Evolutionary conservation across 352 stramenopile genomes (phyloP), one percentile per base, ranked within the genome.

Genomic region (Thraustotheca clavata): DNA sequence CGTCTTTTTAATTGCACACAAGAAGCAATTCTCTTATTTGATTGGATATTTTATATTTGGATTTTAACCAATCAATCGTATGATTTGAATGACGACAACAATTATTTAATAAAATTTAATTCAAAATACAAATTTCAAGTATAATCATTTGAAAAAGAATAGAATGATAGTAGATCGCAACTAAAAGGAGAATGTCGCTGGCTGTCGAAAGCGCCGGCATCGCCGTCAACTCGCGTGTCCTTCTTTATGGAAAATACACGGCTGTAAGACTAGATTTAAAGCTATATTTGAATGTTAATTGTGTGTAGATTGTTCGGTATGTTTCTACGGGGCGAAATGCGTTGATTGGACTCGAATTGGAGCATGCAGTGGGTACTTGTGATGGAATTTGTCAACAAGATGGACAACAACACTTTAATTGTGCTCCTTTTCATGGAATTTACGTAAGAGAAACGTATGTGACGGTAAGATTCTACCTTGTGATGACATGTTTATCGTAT

Each of bases 281-380:
- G 20, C 36, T 22, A 39, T 52, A 32, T 67, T 69, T 67, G 24
- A 32, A 66, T 33, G 57, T 18, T 18, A 18, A 20, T 29, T 36
- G 29, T 67, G 31, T 32, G 4, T 49, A 93, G 83, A 70, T 76
- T 33, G 75, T 94, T 47, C 79, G 76, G 20, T 84, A 90, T 60
- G 77, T 89, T 20, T 73, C 82, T 0, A 69, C 78, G 27, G 70
- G 73, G 6, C 57, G 57, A 40, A 80, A 71, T 1, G 72, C 73
- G 29, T 73, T 78, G 26, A 76, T 96, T 33, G 90, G 90, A 38
- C 76, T 97, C 9, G 87, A 97, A 63, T 77, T 97, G 32, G 76
- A 88, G 32, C 84, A 83, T 16, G 74, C 86, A 24, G 67, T 73
- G 11, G 90, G 90, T 18, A 79, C 95, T 62, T 81, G 68, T 46